A percentile compares a stretch with the other conserved stretches of the same genome.
Conservation (phyloP, 441 rosid genomes). For the Biscutella laevigata region DNA sequence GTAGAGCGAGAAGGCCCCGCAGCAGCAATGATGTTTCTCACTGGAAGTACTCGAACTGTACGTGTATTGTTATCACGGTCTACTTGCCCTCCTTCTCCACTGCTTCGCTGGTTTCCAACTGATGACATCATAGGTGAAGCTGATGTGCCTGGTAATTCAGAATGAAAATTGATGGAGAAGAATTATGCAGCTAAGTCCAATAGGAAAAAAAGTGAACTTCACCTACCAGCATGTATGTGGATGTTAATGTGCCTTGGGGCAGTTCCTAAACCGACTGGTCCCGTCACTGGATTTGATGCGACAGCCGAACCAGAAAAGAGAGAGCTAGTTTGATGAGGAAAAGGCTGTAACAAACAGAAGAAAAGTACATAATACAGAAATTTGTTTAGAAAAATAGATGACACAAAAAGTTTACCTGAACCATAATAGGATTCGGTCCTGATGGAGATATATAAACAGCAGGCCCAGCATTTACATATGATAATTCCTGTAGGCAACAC, state of each 20-base stretch:
- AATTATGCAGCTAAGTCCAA: background rate
- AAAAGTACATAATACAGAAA: background rate
- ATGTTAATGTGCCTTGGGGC: constrained; percentile 76
- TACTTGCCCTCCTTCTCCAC: constrained; percentile 44
- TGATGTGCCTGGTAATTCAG: constrained; percentile 40
- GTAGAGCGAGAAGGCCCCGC: constrained; percentile 38
- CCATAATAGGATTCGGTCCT: constrained; percentile 36
- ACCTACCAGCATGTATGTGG: constrained; percentile 93
- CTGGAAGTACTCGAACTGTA: constrained; percentile 33
- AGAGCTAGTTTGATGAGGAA: constrained; percentile 69
- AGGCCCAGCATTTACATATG: constrained; percentile 85
- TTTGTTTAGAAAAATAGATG: background rate
- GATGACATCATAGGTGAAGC: constrained; percentile 52
- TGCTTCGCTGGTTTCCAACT: constrained; percentile 42
- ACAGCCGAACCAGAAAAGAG: constrained; percentile 53
- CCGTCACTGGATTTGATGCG: constrained; percentile 39
- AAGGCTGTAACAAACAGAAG: constrained; percentile 54
- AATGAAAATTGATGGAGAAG: constrained; percentile 8
- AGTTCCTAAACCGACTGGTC: constrained; percentile 60
- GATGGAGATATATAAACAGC: constrained; percentile 48
- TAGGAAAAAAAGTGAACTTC: constrained; percentile 17
- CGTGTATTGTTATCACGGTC: constrained; percentile 37
- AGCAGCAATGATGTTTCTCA: constrained; percentile 43
- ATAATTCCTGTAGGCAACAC: constrained; percentile 44
- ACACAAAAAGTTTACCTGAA: constrained; percentile 52